These are phyloP conservation scores for Tirmania nivea DNA, from an alignment of 495 filamentous ascomycete species.

Conservation along the genomic window DNA sequence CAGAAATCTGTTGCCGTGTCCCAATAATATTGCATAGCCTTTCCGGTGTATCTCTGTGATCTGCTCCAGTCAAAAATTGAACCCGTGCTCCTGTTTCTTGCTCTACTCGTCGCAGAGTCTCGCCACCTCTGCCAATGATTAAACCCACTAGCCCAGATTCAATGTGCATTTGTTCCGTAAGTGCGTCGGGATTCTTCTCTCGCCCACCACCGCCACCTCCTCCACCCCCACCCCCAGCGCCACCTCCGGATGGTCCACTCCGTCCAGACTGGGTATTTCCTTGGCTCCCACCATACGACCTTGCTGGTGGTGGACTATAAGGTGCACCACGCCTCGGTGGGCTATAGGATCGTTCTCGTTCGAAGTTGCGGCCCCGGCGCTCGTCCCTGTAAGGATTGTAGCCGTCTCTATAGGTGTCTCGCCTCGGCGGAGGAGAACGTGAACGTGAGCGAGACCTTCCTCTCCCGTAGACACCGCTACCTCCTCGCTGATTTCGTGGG, in stretches of 20 bases:
- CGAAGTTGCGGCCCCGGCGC: constrained; percentile 37
- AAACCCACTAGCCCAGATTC: constrained; percentile 59
- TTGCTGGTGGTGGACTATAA: constrained; percentile 19
- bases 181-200: constrained; percentile 38
- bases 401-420: constrained; percentile 20
- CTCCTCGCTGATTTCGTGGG: constrained; percentile 5
- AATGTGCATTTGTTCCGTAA: constrained; percentile 44
- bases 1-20: constrained; percentile 36
- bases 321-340: constrained; percentile 25
- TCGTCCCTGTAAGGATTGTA: constrained; percentile 49
- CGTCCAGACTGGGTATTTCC: not conserved
- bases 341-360: constrained; percentile 39
- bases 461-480: constrained; percentile 15
- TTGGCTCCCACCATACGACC: constrained; percentile 16
- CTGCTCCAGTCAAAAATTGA: constrained; percentile 54
- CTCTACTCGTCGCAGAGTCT: constrained; percentile 61
- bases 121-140: constrained; percentile 65
- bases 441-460: constrained; percentile 44
- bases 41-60: constrained; percentile 33
- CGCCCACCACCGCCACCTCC: constrained; percentile 22
- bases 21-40: constrained; percentile 63
- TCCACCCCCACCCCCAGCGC: not conserved
- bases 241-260: not conserved
- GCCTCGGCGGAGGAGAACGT: constrained; percentile 37
- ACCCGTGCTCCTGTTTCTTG: constrained; percentile 51